These are phyloP conservation scores for Rubia occidens DNA, from an alignment of 305 asterid genomes.

Conservation along the genomic window DNA sequence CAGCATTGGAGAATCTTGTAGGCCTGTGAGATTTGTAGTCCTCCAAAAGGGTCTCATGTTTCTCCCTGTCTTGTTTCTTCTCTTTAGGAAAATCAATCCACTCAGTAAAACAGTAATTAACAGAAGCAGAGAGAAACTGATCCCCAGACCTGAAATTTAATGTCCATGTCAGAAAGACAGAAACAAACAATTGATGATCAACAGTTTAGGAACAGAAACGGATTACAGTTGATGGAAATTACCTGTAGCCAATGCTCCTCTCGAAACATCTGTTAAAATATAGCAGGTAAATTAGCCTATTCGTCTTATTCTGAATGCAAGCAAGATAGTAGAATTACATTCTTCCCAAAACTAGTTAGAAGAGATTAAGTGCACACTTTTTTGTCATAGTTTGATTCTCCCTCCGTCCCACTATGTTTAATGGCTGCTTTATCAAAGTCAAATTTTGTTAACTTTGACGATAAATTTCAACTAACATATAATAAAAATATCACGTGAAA, in stretches of 20 bases:
- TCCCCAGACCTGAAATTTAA: constrained; percentile 6
- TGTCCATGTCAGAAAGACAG: neutral
- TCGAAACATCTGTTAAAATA: neutral
- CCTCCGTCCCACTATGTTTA: too few species aligned
- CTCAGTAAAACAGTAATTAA: neutral
- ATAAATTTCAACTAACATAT: too few species aligned
- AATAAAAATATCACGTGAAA: too few species aligned
- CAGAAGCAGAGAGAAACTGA: neutral
- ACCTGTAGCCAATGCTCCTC: constrained; percentile 4
- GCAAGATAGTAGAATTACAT: too few species aligned
- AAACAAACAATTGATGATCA: neutral
- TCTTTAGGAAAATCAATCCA: neutral
- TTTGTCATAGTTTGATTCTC: too few species aligned
- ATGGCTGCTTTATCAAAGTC: too few species aligned
- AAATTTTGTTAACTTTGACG: too few species aligned
- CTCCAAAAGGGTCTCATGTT: constrained; percentile 3
- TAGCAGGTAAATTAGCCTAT: neutral
- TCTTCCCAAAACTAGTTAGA: too few species aligned
- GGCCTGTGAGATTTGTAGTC: constrained; percentile 5
- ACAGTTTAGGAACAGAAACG: neutral
- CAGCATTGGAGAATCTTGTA: neutral
- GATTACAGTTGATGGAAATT: neutral
- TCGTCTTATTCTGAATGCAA: neutral
- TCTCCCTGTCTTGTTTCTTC: neutral
- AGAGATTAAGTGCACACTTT: too few species aligned